A percentile compares a stretch with the other conserved stretches of the same genome.
These are phyloP conservation scores for Starmerella vitae DNA, from an alignment of 805 yeast species.

Conservation along the genomic window DNA sequence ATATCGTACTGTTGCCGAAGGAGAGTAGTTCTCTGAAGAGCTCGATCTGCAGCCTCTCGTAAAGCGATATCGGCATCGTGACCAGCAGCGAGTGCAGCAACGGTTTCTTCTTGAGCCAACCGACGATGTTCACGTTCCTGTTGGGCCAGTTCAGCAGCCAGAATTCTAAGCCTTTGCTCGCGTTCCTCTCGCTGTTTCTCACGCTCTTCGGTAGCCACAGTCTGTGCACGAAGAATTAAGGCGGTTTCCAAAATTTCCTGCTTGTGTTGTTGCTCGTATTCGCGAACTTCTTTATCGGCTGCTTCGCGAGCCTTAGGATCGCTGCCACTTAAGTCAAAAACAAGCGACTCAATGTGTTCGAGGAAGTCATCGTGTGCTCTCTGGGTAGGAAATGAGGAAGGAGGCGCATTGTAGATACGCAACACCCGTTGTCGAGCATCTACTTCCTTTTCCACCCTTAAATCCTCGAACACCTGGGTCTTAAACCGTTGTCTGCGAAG, in stretches of 20 bases:
- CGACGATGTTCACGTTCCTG: constrained; percentile 34
- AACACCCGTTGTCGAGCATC: constrained; percentile 73
- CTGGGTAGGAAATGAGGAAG: constrained; percentile 51
- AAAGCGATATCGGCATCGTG: constrained; percentile 37
- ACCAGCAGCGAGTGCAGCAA: constrained; percentile 38
- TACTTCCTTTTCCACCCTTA: constrained; percentile 78
- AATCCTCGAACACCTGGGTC: constrained; percentile 83
- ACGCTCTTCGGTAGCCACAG: constrained; percentile 44
- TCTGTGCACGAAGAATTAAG: constrained; percentile 56
- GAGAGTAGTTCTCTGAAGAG: constrained; percentile 49
- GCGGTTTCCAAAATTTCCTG: constrained; percentile 65
- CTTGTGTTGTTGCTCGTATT: constrained; percentile 55
- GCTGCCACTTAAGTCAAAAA: constrained; percentile 60
- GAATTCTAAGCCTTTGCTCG: constrained; percentile 34
- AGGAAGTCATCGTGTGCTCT: constrained; percentile 61
- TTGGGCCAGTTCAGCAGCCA: constrained; percentile 53
- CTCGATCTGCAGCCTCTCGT: constrained; percentile 39
- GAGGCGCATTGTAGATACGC: constrained; percentile 65
- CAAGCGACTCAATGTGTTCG: constrained; percentile 69
- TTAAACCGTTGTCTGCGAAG: constrained; percentile 81
- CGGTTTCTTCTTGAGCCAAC: constrained; percentile 41
- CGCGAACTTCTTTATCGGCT: constrained; percentile 39
- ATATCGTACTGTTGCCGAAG: constrained; percentile 47
- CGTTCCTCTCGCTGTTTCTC: constrained; percentile 62
- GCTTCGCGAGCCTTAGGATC: constrained; percentile 39